A percentile compares a stretch with the other conserved stretches of the same genome.
These are phyloP conservation scores for Arabidopsis hybrid DNA, from an alignment of 441 rosid species.

Conservation along the genomic window DNA sequence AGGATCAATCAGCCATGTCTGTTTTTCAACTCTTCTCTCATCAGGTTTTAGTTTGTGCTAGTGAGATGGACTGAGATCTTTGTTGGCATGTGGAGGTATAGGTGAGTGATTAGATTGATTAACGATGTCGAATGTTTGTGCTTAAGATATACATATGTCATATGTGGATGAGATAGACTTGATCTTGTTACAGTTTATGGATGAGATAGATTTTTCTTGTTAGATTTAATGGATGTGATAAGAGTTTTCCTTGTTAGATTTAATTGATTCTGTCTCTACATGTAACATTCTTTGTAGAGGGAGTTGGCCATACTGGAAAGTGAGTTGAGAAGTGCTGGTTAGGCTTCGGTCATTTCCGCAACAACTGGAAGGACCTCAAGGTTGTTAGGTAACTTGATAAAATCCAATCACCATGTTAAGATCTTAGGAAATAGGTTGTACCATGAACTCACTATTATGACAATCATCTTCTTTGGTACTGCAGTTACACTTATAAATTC, in stretches of 20 bases:
- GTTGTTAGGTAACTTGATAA: constrained; percentile 54
- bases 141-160: too few relatives aligned
- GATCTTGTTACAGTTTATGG: too few relatives aligned
- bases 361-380: constrained; percentile 63
- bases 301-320: constrained; percentile 76
- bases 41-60: constrained; percentile 71
- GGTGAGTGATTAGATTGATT: too few relatives aligned
- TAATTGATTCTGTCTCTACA: too few relatives aligned
- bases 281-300: constrained; percentile 34
- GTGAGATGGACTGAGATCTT: too few relatives aligned
- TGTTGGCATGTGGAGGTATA: too few relatives aligned
- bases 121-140: too few relatives aligned
- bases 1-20: too few relatives aligned
- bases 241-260: too few relatives aligned
- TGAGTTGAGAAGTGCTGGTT: constrained; percentile 56
- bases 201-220: too few relatives aligned
- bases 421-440: constrained; percentile 13
- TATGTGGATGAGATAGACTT: too few relatives aligned
- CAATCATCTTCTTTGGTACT: constrained; percentile 6
- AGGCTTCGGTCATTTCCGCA: constrained; percentile 46
- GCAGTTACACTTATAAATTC: constrained; percentile 35
- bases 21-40: constrained; percentile 40
- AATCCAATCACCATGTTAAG: constrained; percentile 19
- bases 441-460: constrained; percentile 6
- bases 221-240: too few relatives aligned